Evolutionary conservation across 805 yeast species (phyloP).

Genomic region (Ogataea neopini): DNA sequence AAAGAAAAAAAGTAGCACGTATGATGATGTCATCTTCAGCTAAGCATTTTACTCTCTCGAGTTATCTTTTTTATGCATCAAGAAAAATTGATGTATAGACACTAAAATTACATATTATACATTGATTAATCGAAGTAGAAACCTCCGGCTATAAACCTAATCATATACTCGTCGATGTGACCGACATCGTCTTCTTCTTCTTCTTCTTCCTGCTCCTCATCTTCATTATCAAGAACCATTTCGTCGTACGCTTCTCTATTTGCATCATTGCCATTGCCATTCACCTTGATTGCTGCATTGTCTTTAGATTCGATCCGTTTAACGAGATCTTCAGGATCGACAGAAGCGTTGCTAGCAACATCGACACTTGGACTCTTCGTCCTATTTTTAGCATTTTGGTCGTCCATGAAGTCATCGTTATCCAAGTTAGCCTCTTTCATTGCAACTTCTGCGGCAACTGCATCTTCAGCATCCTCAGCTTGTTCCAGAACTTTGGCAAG

Average conservation of each 20-base stretch:
- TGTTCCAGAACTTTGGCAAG: slow-evolving; percentile 61
- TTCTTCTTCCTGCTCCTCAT: slow-evolving; percentile 35
- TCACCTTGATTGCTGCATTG: slow-evolving; percentile 10
- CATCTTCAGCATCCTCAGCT: slow-evolving; percentile 93
- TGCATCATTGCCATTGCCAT: not conserved
- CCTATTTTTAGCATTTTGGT: slow-evolving; percentile 26
- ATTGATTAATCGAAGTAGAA: slow-evolving; percentile 48
- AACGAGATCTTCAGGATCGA: slow-evolving; percentile 31
- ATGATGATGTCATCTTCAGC: no score
- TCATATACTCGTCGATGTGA: slow-evolving; percentile 96
- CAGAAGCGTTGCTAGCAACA: slow-evolving; percentile 28
- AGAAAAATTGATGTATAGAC: not conserved
- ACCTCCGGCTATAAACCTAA: slow-evolving; percentile 84
- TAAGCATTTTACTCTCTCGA: no score
- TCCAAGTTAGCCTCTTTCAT: slow-evolving; percentile 83
- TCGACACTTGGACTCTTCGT: slow-evolving; percentile 26
- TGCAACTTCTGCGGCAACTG: slow-evolving; percentile 86
- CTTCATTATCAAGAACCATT: slow-evolving; percentile 30
- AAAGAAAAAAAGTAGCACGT: not conserved
- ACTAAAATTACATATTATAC: slow-evolving; percentile 21
- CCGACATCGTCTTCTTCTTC: slow-evolving; percentile 67
- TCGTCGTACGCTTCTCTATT: slow-evolving; percentile 20
- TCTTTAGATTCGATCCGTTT: slow-evolving; percentile 20
- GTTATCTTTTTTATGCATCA: no score
- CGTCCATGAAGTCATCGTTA: slow-evolving; percentile 78